Evolutionary conservation across 208 protist genomes (phyloP), one percentile per base, ranked within the genome.

Genomic region (Crithidia bombi): DNA sequence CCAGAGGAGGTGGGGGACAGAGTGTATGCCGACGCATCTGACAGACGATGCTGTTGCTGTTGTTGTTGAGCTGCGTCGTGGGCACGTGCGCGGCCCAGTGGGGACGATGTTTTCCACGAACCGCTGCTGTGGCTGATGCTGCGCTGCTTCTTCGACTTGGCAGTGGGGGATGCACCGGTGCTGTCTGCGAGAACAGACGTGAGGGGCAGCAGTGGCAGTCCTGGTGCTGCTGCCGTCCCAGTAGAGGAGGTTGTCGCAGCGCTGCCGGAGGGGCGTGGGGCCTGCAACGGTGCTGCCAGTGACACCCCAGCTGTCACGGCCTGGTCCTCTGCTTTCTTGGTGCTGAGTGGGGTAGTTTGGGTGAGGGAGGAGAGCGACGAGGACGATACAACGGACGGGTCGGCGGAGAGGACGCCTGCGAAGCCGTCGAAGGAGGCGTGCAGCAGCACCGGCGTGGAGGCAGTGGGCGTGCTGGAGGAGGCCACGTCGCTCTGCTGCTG

Each of bases 361-460:
- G 21, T 23, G 57, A 41, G 43, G 7, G 39, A 67, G 23, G 65
- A 38, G 19, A 36, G 32, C 33, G 56, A 46, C 14, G 43, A 32
- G 32, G 44, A 64, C 4, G 56, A 54, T 5, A 54, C 41, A 2
- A 52, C 21, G n/a, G 54, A 64, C 4, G 44, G n/a, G 5, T 15
- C 26, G 44, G 58, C 25, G 7, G 30, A 51, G 41, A 65, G 23
- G 41, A 44, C 23, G 33, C 23, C 44, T 5, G 25, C 25, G 15
- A 65, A 56, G 49, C 25, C 50, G 12, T 44, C 54, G 25, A 38
- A 54, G 19, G 55, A 64, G 44, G 55, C 33, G 44, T 56, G 32
- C 54, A 71, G 64, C 39, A 50, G 26, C 47, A 38, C 21, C 15
- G 30, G n/a, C 38, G 65, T 43, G 44, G 65, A 61, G 28, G 65